Evolutionary conservation across 2,329 filamentous ascomycete genomes (phyloP), one percentile per base, ranked within the genome.

Genomic region (Phyllosticta citrichinensis): DNA sequence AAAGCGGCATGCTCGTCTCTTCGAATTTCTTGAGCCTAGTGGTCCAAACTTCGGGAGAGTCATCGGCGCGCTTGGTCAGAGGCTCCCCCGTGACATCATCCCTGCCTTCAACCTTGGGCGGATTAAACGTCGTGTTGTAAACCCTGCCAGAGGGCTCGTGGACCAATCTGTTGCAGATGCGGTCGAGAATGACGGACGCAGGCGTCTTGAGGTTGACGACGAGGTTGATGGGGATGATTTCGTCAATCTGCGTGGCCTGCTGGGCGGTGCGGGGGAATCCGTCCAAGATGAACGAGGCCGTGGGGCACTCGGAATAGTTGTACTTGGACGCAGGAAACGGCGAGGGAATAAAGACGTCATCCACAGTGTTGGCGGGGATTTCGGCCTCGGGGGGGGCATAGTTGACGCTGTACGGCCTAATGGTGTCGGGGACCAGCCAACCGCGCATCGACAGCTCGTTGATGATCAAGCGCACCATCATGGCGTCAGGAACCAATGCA

Each of bases 81-180:
- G 82, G 79, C 72, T 99, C 94, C 17, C 94, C 94, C 0, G 94
- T 99, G 55, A 97, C 71, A 73, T 99, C 94, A 74, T 99, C 94
- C 66, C 81, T 83, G 25, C 94, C 93, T 0, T 84, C 76, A 1
- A 92, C 85, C 66, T 87, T 87, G 0, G 94, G 94, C 8, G 88
- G 82, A 70, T 97, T 91, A 79, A 96, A 99, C 0, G 86, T 86
- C 2, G 91, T 95, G 73, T 99, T 99, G 80, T 99, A 99, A 17
- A 97, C 88, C 27, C 94, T 83, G 1, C 94, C 94, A 0, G 91
- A 96, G 0, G 91, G 86, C 68, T 89, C 88, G 75, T 99, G 94
- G 51, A 97, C 87, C 92, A 92, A 97, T 62, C 94, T 87, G 57
- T 91, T 91, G 52, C 89, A 85, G 67, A 99, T 97, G 60, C 94